These are phyloP conservation scores for Daldinia grandis DNA, from an alignment of 495 filamentous ascomycete species.

Conservation along the genomic window DNA sequence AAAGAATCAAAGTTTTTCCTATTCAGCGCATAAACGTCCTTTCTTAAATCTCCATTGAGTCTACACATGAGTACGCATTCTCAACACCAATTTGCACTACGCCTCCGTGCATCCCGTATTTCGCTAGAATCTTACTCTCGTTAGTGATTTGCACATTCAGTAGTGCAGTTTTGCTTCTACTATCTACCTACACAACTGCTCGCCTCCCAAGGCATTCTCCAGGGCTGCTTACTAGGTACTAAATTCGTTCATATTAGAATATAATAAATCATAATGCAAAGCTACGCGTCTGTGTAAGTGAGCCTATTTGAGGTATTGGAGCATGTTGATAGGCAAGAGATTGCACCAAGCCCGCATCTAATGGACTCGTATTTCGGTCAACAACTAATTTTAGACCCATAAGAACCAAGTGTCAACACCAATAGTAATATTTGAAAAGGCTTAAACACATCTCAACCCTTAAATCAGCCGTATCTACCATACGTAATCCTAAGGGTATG, in stretches of 20 bases:
- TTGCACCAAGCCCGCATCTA: neutral
- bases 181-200: neutral
- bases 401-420: neutral
- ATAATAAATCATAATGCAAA: neutral
- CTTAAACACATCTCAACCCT: neutral
- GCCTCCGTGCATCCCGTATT: neutral
- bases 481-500: neutral
- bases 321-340: neutral
- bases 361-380: neutral
- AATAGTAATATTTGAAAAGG: neutral
- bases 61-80: neutral
- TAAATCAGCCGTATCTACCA: neutral
- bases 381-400: neutral
- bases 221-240: neutral
- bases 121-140: neutral
- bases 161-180: neutral
- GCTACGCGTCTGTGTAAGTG: neutral
- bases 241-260: neutral
- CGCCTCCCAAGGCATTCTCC: neutral
- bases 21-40: neutral
- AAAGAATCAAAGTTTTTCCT: neutral
- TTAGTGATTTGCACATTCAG: neutral
- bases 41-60: neutral
- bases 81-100: neutral
- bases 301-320: neutral